Conservation (phyloP, 2,329 filamentous ascomycete species). For the Mycosphaerella sp. region DNA sequence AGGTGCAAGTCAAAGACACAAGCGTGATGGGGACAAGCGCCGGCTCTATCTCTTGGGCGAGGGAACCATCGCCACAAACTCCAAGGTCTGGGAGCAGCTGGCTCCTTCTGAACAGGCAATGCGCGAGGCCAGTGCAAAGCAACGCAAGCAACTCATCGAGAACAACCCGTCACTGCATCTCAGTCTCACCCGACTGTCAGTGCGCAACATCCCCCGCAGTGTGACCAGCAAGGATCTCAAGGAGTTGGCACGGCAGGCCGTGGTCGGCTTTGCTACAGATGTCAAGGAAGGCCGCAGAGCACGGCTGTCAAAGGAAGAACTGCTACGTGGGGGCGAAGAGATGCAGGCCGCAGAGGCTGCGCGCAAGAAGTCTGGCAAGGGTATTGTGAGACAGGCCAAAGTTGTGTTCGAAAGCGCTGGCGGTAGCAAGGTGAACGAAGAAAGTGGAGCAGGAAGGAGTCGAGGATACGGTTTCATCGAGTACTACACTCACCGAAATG, state of each 20-base stretch:
- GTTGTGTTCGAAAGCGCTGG: constrained; percentile 85
- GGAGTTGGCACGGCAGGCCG: constrained; percentile 79
- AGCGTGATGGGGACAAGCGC: constrained; percentile 78
- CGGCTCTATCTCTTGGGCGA: constrained; percentile 82
- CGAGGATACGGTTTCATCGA: constrained; percentile 97
- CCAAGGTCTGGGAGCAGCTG: constrained; percentile 69
- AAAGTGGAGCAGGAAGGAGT: constrained; percentile 70
- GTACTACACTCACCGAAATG: constrained; percentile 88
- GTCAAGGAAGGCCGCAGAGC: constrained; percentile 71
- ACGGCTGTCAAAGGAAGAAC: constrained; percentile 84
- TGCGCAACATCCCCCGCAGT: constrained; percentile 83
- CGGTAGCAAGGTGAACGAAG: constrained; percentile 75
- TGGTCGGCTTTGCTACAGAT: constrained; percentile 89
- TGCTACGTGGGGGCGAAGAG: constrained; percentile 68
- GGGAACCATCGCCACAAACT: constrained; percentile 72
- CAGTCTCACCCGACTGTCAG: constrained; percentile 79
- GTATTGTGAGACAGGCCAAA: constrained; percentile 86
- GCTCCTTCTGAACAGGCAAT: constrained; percentile 76
- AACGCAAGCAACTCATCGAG: constrained; percentile 86
- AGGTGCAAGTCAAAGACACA: constrained; percentile 56
- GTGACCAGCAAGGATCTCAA: constrained; percentile 85
- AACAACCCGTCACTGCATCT: constrained; percentile 84
- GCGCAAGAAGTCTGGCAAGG: constrained; percentile 76
- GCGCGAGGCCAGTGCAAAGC: constrained; percentile 77
- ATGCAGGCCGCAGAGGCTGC: constrained; percentile 74